A percentile compares a stretch with the other conserved stretches of the same genome.
Conservation (phyloP, 2,329 filamentous ascomycete genomes). For the Xylariaceae sp. region DNA sequence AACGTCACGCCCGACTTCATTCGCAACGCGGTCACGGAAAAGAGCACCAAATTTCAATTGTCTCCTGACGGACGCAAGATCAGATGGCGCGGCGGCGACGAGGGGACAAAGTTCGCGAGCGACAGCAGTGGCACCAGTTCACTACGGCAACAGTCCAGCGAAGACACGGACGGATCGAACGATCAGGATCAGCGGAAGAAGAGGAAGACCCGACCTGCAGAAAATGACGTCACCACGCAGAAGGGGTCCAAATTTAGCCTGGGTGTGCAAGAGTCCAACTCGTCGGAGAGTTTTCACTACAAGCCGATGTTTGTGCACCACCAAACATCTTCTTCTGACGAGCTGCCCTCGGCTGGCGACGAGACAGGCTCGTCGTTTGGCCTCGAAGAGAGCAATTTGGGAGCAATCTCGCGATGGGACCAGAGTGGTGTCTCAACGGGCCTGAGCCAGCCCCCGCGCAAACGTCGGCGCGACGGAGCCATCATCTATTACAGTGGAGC, state of each 20-base stretch:
- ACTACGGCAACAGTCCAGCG: slow-evolving; percentile 46
- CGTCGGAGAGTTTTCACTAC: slow-evolving; percentile 57
- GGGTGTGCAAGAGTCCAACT: slow-evolving; percentile 35
- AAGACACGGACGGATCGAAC: slow-evolving; percentile 46
- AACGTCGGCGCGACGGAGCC: slow-evolving; percentile 63
- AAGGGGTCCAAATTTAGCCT: slow-evolving; percentile 41
- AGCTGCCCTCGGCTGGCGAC: slow-evolving; percentile 44
- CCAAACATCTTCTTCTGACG: slow-evolving; percentile 41
- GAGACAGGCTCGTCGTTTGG: slow-evolving; percentile 50
- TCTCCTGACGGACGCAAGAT: slow-evolving; percentile 76
- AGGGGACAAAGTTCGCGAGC: slow-evolving; percentile 64
- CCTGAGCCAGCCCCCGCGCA: slow-evolving; percentile 41
- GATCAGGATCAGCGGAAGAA: slow-evolving; percentile 44
- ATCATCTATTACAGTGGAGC: slow-evolving; percentile 83
- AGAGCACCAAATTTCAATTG: slow-evolving; percentile 73
- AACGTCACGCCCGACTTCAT: slow-evolving; percentile 80
- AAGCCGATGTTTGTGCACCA: slow-evolving; percentile 60
- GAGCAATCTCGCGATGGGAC: slow-evolving; percentile 44
- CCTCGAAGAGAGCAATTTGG: slow-evolving; percentile 48
- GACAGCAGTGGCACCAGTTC: slow-evolving; percentile 56
- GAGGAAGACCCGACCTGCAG: slow-evolving; percentile 40
- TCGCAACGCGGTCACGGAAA: slow-evolving; percentile 65
- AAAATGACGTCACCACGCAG: slow-evolving; percentile 36
- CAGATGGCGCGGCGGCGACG: slow-evolving; percentile 70
- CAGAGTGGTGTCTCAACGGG: slow-evolving; percentile 37